Conservation (phyloP, 2,329 filamentous ascomycete genomes). For the Hypoxylon sp. region DNA sequence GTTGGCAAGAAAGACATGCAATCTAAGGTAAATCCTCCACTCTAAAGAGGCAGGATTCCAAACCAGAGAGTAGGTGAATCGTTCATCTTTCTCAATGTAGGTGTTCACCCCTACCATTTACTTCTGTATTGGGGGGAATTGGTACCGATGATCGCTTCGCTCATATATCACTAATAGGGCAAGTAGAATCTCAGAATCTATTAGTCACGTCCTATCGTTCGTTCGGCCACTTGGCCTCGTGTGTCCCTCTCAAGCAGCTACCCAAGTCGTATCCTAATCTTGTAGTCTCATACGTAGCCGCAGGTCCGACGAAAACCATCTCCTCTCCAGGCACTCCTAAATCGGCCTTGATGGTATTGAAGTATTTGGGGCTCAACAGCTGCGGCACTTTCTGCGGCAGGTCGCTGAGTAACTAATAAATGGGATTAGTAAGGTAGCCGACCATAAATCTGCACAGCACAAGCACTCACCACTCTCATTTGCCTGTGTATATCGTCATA, state of each 20-base stretch:
- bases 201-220: conserved; percentile 8
- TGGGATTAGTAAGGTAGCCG: conserved; percentile 14
- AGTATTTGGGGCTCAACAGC: conserved; percentile 45
- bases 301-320: conserved; percentile 50
- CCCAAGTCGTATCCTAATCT: conserved; percentile 48
- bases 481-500: conserved; percentile 52
- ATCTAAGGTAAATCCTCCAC: conserved; percentile 39
- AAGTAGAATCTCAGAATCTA: conserved; percentile 2
- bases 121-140: not conserved
- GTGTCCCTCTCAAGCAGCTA: conserved; percentile 49
- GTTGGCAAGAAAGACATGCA: conserved; percentile 31
- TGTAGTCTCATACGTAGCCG: conserved; percentile 48
- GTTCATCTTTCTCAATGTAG: not conserved
- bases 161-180: conserved; percentile 27
- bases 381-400: conserved; percentile 45
- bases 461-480: conserved; percentile 47
- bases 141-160: conserved; percentile 11
- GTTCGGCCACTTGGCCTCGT: conserved; percentile 47
- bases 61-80: not conserved
- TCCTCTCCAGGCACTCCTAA: conserved; percentile 48
- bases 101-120: not conserved
- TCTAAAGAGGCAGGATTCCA: conserved; percentile 8
- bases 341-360: conserved; percentile 46
- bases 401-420: conserved; percentile 35
- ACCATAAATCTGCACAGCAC: not conserved